Conservation (phyloP, 2,329 filamentous ascomycete species). For the Knoxdaviesia capensis region DNA sequence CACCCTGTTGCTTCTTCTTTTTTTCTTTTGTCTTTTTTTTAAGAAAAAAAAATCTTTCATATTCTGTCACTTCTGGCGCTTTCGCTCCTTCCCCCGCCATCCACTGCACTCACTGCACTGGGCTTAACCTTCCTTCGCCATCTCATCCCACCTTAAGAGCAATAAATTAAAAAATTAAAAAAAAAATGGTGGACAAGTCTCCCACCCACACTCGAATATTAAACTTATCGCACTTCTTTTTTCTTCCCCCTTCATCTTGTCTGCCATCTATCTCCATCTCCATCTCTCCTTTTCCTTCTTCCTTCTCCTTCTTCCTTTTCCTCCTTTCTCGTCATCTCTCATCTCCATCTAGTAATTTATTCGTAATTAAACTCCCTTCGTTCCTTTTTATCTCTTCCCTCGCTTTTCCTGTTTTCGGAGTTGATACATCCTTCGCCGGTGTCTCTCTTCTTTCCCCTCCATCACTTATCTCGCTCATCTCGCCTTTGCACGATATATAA, state of each 20-base stretch:
- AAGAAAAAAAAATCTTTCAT: too few species aligned
- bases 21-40: too few species aligned
- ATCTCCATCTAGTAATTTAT: not conserved
- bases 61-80: too few species aligned
- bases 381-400: not conserved
- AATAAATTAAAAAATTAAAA: too few species aligned
- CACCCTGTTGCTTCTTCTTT: too few species aligned
- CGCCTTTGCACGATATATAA: not conserved
- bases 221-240: not conserved
- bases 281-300: conserved; percentile 1
- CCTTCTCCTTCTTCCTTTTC: conserved; percentile 1
- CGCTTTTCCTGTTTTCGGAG: not conserved
- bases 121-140: too few species aligned
- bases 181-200: too few species aligned
- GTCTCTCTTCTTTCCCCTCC: not conserved
- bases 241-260: not conserved
- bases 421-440: not conserved
- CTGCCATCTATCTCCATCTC: conserved; percentile 1
- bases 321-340: not conserved
- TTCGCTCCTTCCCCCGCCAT: too few species aligned
- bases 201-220: too few species aligned
- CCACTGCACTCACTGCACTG: too few species aligned
- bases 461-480: not conserved
- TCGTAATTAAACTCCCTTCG: not conserved
- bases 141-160: too few species aligned